Evolutionary conservation across 2,329 filamentous ascomycete species (phyloP), one percentile per base, ranked within the genome.

Genomic region (Exophiala sp.): DNA sequence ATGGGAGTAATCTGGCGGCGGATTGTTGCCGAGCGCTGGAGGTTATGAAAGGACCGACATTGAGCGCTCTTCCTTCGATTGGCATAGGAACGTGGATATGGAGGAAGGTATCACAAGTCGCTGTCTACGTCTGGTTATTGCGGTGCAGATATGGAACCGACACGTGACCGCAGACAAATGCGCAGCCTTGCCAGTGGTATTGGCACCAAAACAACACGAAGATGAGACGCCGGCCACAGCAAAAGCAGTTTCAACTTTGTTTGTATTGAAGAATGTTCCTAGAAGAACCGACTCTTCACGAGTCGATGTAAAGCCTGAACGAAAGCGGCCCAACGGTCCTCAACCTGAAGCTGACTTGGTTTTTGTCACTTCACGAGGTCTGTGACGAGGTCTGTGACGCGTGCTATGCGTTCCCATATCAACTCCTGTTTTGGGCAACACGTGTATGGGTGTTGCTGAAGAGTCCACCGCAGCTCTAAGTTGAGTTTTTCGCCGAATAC

Each of bases 401-500:
- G 14, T 43, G 24, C 39, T 13, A 22, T 45, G 40, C 42, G 35
- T 53, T 29, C 34, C 18, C 39, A 24, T 46, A 21, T 24, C 42
- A 43, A 29, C 14, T 42, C 27, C 19, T 29, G 5, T 32, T 32
- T 39, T 47, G 19, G 3, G 18, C 24, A 21, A 23, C 29, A 22
- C 27, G 6, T 16, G 16, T 21, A n/a, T 39, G 29, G 18, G 18
- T 42, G 39, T 18, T 32, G 40, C 40, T 38, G 24, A 23, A 27
- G n/a, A 44, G 22, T 24, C 39, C 34, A 27, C 48, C 44, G 30
- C 37, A 43, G 27, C 34, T 47, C 42, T 48, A 55, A 48, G 43
- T 41, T 46, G 43, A 51, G 40, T 46, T 38, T 29, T 27, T 41
- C 47, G 50, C 47, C 40, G 40, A 46, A 48, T 46, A 43, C 35